Base-by-base conservation (phyloP, 2,329 filamentous ascomycete species). In the Whalleya microplaca region DNA sequence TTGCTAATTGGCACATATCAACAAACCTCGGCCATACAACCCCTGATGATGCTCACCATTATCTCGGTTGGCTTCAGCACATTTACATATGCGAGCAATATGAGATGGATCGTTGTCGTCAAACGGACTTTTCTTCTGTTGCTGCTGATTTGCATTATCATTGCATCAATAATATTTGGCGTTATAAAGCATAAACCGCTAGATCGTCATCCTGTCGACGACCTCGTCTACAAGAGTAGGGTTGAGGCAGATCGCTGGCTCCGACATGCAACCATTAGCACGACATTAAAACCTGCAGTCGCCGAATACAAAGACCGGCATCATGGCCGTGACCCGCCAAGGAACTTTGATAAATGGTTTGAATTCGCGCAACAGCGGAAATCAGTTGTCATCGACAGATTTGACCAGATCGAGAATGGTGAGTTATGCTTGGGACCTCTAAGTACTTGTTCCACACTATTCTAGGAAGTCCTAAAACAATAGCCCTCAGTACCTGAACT, bases 341-440 rank as follows among this genome's bases (percentile, higher is more conserved):
- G 88, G 1, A 84, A 89, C 56, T 96, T 96, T 66, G 89, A 92
- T 66, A 86, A 87, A 63, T 96, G 92, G 92, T 96, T 88, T 69
- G 81, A 88, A 19, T 92, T 90, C 67, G 91, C 92, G 4, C 84
- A 82, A 59, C 78, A 82, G n/a, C 84, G 81, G 55, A 80, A 83
- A 1, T 89, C 92, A 0, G 78, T 84, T 50, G 78, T 96, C 49
- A 85, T 95, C 52, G 92, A 96, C 66, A 86, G 90, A 60, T 96
- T 91, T 64, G 87, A 90, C 63, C 90, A 89, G 46, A 92, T 96
- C 52, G 86, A 90, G 63, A 80, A 86, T 52, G 32, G 32, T 37
- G 32, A 37, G 32, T 12, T 37, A 37, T 3, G 14, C 4, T 12
- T 37, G 32, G 32, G 10, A 37, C 10, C 32, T 7, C 3, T 16